These are phyloP conservation scores for Cryphonectria japonica DNA, from an alignment of 2,329 filamentous ascomycete species.

Conservation along the genomic window DNA sequence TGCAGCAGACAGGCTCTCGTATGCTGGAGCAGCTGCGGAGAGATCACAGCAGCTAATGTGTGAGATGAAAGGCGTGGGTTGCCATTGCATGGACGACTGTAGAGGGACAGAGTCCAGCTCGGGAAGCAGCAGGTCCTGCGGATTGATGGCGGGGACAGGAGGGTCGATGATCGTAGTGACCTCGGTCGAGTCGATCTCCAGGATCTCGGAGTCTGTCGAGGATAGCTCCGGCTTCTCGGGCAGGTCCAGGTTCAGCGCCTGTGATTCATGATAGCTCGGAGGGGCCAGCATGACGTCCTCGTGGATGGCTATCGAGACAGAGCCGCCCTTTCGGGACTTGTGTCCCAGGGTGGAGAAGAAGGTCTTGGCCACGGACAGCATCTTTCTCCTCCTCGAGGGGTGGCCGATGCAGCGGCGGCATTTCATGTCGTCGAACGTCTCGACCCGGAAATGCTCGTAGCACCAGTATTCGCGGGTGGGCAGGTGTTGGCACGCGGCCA, in stretches of 20 bases:
- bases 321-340: conserved; percentile 45
- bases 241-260: conserved; percentile 43
- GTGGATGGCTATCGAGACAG: conserved; percentile 36
- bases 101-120: conserved; percentile 37
- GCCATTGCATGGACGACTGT: conserved; percentile 37
- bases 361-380: conserved; percentile 56
- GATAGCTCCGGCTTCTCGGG: conserved; percentile 48
- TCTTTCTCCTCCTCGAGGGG: conserved; percentile 54
- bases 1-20: conserved; percentile 11
- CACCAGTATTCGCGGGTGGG: conserved; percentile 58
- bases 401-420: conserved; percentile 56
- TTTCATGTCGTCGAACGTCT: conserved; percentile 56
- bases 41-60: conserved; percentile 26
- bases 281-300: conserved; percentile 42
- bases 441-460: conserved; percentile 56
- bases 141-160: conserved; percentile 36
- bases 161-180: conserved; percentile 33
- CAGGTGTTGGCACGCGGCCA: conserved; percentile 53
- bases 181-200: conserved; percentile 56
- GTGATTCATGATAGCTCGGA: conserved; percentile 50
- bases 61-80: conserved; percentile 27
- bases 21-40: conserved; percentile 13
- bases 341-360: conserved; percentile 59
- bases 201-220: conserved; percentile 48
- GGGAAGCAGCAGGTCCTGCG: conserved; percentile 37